phyloP scores from a whole-genome alignment of 495 filamentous ascomycete species.

The Emericellopsis terricola region DNA sequence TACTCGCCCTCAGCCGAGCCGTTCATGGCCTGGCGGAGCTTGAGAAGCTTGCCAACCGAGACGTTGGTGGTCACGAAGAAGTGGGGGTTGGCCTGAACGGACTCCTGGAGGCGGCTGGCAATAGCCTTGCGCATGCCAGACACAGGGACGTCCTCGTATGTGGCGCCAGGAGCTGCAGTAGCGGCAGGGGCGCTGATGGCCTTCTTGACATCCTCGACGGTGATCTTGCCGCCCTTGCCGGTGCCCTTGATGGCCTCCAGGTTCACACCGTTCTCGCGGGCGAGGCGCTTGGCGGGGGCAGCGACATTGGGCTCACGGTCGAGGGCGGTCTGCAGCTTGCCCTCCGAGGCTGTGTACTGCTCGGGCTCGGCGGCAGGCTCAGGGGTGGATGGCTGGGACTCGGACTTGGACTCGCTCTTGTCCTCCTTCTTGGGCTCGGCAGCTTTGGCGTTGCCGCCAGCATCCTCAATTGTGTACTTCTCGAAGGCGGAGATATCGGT shows the following conservation, averaged over 20 bases:
- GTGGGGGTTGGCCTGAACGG: constrained; percentile 83
- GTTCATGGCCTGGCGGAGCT: constrained; percentile 91
- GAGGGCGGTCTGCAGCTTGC: constrained; percentile 63
- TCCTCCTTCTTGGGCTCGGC: constrained; percentile 43
- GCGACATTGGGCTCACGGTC: constrained; percentile 60
- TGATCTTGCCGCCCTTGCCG: constrained; percentile 72
- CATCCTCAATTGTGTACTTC: constrained; percentile 73
- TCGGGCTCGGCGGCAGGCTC: constrained; percentile 39
- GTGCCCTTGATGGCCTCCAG: constrained; percentile 72
- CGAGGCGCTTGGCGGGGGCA: constrained; percentile 61
- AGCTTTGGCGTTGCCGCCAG: constrained; percentile 60
- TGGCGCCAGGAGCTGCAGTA: constrained; percentile 35
- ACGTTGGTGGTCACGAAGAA: constrained; percentile 85
- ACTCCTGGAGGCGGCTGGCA: constrained; percentile 76
- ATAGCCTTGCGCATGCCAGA: constrained; percentile 97
- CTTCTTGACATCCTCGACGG: constrained; percentile 86
- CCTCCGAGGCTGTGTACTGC: constrained; percentile 58
- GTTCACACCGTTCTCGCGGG: constrained; percentile 69
- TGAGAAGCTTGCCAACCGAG: constrained; percentile 84
- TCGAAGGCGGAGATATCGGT: constrained; percentile 74
- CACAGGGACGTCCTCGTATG: constrained; percentile 71
- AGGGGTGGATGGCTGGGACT: constrained; percentile 37
- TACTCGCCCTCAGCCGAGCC: constrained; percentile 73
- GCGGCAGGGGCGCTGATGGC: constrained; percentile 22
- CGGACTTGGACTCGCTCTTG: constrained; percentile 8